phyloP scores from a whole-genome alignment of 352 stramenopile genomes.

The Globisporangium nunn region DNA sequence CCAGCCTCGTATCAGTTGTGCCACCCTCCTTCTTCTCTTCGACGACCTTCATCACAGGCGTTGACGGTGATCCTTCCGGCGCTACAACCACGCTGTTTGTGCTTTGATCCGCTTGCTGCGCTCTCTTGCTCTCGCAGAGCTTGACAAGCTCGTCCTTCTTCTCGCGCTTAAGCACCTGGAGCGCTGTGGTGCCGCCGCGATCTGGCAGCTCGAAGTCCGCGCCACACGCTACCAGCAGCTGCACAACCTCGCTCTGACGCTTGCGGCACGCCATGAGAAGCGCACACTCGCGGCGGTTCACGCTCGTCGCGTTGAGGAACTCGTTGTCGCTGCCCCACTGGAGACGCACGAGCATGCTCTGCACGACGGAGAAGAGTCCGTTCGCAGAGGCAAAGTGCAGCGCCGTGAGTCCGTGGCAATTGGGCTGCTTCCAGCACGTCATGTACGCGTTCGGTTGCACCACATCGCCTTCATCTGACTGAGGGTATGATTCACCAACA shows the following conservation, averaged over 20 bases:
- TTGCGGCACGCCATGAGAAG: slow-evolving; percentile 63
- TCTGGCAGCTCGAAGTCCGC: slow-evolving; percentile 38
- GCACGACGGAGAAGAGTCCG: slow-evolving; percentile 24
- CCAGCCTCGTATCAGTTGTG: background rate
- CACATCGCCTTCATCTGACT: background rate
- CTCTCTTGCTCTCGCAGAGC: slow-evolving; percentile 24
- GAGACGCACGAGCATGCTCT: slow-evolving; percentile 29
- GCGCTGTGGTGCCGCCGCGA: slow-evolving; percentile 38
- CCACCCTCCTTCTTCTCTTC: background rate
- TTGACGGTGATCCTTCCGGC: no score
- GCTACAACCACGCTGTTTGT: no score
- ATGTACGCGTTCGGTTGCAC: slow-evolving; percentile 6
- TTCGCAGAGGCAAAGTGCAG: slow-evolving; percentile 54
- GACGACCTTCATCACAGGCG: no score
- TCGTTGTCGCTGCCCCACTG: slow-evolving; percentile 19
- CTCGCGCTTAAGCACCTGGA: slow-evolving; percentile 40
- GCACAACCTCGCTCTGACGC: slow-evolving; percentile 33
- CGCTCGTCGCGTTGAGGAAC: slow-evolving; percentile 42
- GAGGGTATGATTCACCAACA: no score
- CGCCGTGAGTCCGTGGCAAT: slow-evolving; percentile 48
- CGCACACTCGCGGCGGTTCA: slow-evolving; percentile 40
- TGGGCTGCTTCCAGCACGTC: slow-evolving; percentile 31
- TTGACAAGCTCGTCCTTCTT: slow-evolving; percentile 42
- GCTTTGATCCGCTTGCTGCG: background rate
- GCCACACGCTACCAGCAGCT: slow-evolving; percentile 30